Evolutionary conservation across 2,329 filamentous ascomycete genomes (phyloP).

Genomic region (Eutypa lata): DNA sequence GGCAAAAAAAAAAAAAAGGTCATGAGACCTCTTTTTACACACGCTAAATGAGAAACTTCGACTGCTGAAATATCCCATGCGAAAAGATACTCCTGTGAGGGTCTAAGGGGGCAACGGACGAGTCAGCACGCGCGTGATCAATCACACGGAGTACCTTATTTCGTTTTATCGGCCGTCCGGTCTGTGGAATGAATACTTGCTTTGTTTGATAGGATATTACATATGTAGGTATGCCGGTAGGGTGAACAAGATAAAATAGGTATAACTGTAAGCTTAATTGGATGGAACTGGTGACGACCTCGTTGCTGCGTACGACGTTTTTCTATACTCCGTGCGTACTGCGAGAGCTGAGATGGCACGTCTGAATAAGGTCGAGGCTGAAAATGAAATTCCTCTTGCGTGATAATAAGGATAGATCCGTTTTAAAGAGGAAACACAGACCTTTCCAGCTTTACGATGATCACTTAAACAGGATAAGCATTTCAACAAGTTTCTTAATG

Average conservation of each 20-base stretch:
- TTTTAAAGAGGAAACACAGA: too few species aligned
- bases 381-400: background rate
- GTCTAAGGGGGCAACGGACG: background rate
- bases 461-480: too few species aligned
- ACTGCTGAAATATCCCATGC: background rate
- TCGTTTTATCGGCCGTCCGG: background rate
- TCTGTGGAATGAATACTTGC: background rate
- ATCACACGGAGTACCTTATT: background rate
- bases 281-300: background rate
- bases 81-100: background rate
- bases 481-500: too few species aligned
- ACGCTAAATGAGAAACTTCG: background rate
- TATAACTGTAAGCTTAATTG: background rate
- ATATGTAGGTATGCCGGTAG: too few species aligned
- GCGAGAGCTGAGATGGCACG: background rate
- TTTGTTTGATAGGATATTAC: background rate
- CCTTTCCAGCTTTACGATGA: background rate
- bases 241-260: too few species aligned
- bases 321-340: background rate
- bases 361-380: background rate
- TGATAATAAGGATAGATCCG: too few species aligned
- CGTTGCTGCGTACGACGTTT: background rate
- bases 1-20: background rate
- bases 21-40: background rate
- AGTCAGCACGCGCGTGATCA: background rate